Percentiles rank a stretch among this genome's conserved stretches.
Evolutionary conservation across 2,329 filamentous ascomycete species (phyloP).

Genomic region (Teratosphaeria epicoccoides): DNA sequence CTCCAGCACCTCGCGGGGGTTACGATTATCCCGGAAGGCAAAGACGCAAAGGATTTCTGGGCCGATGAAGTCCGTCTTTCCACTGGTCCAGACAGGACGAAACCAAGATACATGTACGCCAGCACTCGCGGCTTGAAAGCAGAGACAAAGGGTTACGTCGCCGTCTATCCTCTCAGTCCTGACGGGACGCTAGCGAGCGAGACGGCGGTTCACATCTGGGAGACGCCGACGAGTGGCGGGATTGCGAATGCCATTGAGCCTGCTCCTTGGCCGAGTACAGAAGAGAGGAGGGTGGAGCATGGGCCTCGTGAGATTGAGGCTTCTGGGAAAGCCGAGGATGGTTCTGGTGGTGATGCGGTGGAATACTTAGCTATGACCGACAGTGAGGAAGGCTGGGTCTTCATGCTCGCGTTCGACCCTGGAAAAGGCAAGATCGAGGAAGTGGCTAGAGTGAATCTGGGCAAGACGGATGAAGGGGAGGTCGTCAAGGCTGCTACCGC

Average conservation of each 20-base stretch:
- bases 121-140: slow-evolving; percentile 25
- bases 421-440: slow-evolving; percentile 19
- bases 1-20: slow-evolving; percentile 20
- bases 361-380: slow-evolving; percentile 28
- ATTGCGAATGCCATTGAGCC: slow-evolving; percentile 28
- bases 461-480: slow-evolving; percentile 21
- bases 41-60: slow-evolving; percentile 25
- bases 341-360: slow-evolving; percentile 2
- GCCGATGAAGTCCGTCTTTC: slow-evolving; percentile 27
- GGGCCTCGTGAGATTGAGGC: too few species aligned
- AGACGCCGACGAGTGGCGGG: slow-evolving; percentile 27
- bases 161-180: slow-evolving; percentile 18
- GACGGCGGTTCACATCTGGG: slow-evolving; percentile 22
- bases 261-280: slow-evolving; percentile 15
- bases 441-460: slow-evolving; percentile 20
- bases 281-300: neutral
- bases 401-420: slow-evolving; percentile 23
- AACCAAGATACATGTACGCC: slow-evolving; percentile 24
- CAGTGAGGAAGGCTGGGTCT: slow-evolving; percentile 25
- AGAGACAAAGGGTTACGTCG: slow-evolving; percentile 24
- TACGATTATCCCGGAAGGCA: slow-evolving; percentile 22
- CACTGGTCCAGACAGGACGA: slow-evolving; percentile 14
- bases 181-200: slow-evolving; percentile 19
- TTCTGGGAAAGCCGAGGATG: neutral
- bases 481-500: slow-evolving; percentile 24